A percentile compares a stretch with the other conserved stretches of the same genome.
phyloP scores from a whole-genome alignment of 2,329 filamentous ascomycete genomes.

The Orbilia javanica region DNA sequence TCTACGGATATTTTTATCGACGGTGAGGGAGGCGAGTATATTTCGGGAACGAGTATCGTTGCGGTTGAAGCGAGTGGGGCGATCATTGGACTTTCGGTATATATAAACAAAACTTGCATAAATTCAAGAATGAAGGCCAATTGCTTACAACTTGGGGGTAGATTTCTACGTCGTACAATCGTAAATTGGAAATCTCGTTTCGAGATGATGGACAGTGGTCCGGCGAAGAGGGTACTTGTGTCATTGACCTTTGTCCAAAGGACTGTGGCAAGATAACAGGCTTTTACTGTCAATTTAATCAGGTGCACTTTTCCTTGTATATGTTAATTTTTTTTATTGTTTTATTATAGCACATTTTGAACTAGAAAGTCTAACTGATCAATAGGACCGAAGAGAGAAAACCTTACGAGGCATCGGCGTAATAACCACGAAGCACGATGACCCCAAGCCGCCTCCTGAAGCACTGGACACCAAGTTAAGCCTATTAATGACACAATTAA shows the following conservation, averaged over 20 bases:
- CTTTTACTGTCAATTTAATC: constrained; percentile 8
- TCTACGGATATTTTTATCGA: constrained; percentile 11
- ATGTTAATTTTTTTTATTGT: too few relatives aligned
- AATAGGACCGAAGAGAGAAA: not conserved
- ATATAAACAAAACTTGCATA: not conserved
- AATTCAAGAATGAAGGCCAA: too few relatives aligned
- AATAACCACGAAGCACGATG: not conserved
- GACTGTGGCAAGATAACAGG: not conserved
- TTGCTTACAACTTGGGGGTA: too few relatives aligned
- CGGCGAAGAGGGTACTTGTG: not conserved
- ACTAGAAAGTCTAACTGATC: not conserved
- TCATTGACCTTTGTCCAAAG: not conserved
- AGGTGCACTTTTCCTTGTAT: not conserved
- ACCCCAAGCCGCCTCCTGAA: not conserved
- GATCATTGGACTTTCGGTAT: not conserved
- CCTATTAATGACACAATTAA: not conserved
- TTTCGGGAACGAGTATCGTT: not conserved
- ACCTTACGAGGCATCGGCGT: not conserved
- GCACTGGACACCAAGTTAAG: not conserved
- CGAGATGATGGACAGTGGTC: too few relatives aligned
- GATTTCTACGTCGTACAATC: constrained; percentile 6
- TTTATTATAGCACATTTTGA: not conserved
- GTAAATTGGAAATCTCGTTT: not conserved
- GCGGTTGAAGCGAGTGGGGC: not conserved
- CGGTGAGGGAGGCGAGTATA: constrained; percentile 1